These are phyloP conservation scores for Pyrenophora graminea DNA, from an alignment of 2,329 filamentous ascomycete genomes.

Conservation along the genomic window DNA sequence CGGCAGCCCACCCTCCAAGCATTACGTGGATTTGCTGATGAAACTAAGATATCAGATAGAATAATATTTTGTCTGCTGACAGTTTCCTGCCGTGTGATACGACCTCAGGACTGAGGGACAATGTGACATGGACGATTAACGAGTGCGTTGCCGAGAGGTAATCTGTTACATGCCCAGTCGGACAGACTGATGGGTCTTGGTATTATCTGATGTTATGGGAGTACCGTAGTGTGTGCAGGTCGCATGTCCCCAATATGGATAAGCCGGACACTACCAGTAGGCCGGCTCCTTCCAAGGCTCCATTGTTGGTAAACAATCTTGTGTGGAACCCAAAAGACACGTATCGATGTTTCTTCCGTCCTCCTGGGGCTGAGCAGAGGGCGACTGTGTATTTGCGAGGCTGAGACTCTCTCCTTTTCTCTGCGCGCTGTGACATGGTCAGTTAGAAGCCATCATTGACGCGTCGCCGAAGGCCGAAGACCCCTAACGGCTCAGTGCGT, in stretches of 20 bases:
- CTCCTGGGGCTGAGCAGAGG: slow-evolving; percentile 31
- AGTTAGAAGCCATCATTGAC: slow-evolving; percentile 11
- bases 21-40: not conserved
- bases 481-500: slow-evolving; percentile 22
- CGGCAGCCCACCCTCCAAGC: no score
- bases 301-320: not conserved
- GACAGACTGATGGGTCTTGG: slow-evolving; percentile 4
- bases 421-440: slow-evolving; percentile 20
- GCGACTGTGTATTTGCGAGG: slow-evolving; percentile 17
- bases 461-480: slow-evolving; percentile 30
- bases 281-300: not conserved
- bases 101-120: not conserved
- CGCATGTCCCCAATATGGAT: slow-evolving; percentile 11
- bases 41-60: not conserved
- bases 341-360: slow-evolving; percentile 13
- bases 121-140: not conserved
- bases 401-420: slow-evolving; percentile 17
- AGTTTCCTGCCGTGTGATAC: no score
- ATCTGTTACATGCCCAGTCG: slow-evolving; percentile 16
- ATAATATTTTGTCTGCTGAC: no score
- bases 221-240: slow-evolving; percentile 3
- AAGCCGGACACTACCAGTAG: slow-evolving; percentile 18
- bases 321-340: slow-evolving; percentile 13
- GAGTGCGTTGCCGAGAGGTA: slow-evolving; percentile 2
- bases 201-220: not conserved